These are phyloP conservation scores for Malus sylvestris DNA, from an alignment of 306 rosid genomes.

Conservation along the genomic window DNA sequence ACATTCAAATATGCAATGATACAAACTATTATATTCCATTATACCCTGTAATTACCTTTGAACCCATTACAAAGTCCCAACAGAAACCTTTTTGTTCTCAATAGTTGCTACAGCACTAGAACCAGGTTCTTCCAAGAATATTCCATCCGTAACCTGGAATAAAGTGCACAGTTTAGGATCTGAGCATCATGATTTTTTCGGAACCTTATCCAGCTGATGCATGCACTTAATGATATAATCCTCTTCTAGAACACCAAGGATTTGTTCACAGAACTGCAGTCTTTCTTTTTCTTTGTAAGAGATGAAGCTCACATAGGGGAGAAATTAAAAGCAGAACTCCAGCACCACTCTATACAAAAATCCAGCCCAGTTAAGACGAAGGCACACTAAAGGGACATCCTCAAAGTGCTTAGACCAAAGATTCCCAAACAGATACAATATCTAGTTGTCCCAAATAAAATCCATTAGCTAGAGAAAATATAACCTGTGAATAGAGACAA, in stretches of 20 bases:
- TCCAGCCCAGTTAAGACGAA: background rate
- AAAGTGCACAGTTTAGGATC: background rate
- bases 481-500: too few species aligned
- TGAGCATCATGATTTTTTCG: background rate
- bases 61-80: slow-evolving; percentile 90
- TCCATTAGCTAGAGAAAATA: too few species aligned
- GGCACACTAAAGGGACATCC: background rate
- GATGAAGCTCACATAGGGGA: background rate
- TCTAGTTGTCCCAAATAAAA: background rate
- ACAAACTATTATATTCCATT: background rate
- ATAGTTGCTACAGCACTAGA: slow-evolving; percentile 55
- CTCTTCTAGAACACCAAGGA: background rate
- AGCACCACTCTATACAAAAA: background rate
- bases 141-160: slow-evolving; percentile 48
- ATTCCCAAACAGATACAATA: background rate
- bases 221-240: background rate
- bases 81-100: slow-evolving; percentile 60
- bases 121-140: too few species aligned
- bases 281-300: background rate
- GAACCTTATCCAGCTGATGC: background rate
- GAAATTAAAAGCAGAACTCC: background rate
- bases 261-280: background rate
- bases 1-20: background rate
- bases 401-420: background rate
- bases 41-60: slow-evolving; percentile 40